A percentile compares a stretch with the other conserved stretches of the same genome.
Conservation (phyloP, 2,329 filamentous ascomycete species). For the Pseudogymnoascus sp. region DNA sequence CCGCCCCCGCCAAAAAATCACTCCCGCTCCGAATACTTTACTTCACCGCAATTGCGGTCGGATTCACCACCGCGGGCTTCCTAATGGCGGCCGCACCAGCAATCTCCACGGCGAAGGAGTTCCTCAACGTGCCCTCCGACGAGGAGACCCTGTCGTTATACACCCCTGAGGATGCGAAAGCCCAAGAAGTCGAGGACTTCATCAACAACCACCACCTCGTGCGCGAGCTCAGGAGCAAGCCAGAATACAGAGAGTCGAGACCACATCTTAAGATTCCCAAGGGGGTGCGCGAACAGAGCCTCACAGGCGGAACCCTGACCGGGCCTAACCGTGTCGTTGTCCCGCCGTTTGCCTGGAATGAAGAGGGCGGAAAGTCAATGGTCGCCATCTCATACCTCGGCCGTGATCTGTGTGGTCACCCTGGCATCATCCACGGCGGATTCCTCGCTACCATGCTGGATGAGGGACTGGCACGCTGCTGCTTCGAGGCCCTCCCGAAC, state of each 20-base stretch:
- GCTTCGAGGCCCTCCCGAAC: conserved; percentile 80
- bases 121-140: conserved; percentile 54
- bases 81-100: conserved; percentile 48
- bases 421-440: conserved; percentile 84
- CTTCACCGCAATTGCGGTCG: conserved; percentile 38
- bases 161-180: conserved; percentile 44
- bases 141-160: conserved; percentile 65
- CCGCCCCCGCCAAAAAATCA: conserved; percentile 26
- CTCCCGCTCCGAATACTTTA: conserved; percentile 39
- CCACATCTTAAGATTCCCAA: conserved; percentile 82
- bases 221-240: conserved; percentile 55
- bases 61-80: conserved; percentile 46
- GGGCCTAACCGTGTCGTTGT: conserved; percentile 71
- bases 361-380: conserved; percentile 59
- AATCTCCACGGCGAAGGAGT: conserved; percentile 38
- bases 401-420: conserved; percentile 75
- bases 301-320: conserved; percentile 73
- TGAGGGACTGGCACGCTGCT: conserved; percentile 80
- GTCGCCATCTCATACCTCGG: conserved; percentile 73
- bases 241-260: conserved; percentile 64
- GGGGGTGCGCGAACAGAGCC: conserved; percentile 59
- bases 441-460: conserved; percentile 88
- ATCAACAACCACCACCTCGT: conserved; percentile 73
- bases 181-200: conserved; percentile 57
- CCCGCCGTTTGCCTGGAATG: conserved; percentile 70